phyloP scores from a whole-genome alignment of 108 stramenopile genomes.

The Skeletonema potamos region DNA sequence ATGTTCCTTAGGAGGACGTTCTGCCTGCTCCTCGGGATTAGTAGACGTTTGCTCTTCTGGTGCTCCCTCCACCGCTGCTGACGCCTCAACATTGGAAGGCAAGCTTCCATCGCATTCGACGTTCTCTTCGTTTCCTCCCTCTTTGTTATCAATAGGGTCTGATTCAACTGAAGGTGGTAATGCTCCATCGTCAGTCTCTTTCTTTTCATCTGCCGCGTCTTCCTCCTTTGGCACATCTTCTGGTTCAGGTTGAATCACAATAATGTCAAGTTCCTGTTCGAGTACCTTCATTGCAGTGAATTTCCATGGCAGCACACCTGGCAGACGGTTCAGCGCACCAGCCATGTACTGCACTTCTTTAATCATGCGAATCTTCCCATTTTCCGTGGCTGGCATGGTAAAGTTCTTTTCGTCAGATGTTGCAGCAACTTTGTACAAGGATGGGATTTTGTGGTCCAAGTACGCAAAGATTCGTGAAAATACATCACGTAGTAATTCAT shows the following conservation, averaged over 20 bases:
- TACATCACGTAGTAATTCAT: constrained; percentile 91
- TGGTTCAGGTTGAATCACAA: not conserved
- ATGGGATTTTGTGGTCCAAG: constrained; percentile 81
- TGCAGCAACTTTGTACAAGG: constrained; percentile 52
- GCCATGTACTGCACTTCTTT: constrained; percentile 71
- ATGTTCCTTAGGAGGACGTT: not conserved
- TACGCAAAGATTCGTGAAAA: constrained; percentile 92
- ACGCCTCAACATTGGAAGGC: not conserved
- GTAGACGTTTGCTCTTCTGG: not conserved
- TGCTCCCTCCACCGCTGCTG: not conserved
- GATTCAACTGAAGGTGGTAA: not conserved
- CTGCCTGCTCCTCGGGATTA: not conserved
- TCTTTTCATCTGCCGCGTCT: constrained; percentile 15
- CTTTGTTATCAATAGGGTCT: constrained; percentile 10
- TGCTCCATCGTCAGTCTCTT: constrained; percentile 7
- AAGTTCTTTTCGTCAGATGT: constrained; percentile 41
- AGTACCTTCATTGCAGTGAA: constrained; percentile 74
- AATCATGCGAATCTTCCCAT: constrained; percentile 71
- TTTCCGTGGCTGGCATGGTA: constrained; percentile 64
- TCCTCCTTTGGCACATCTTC: not conserved
- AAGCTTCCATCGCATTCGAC: not conserved
- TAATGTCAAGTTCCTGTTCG: constrained; percentile 61
- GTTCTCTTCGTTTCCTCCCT: constrained; percentile 8
- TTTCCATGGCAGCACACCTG: constrained; percentile 80
- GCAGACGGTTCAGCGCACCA: constrained; percentile 61